Evolutionary conservation across 768 basidiomycete species (phyloP), one percentile per base, ranked within the genome.

Genomic region (Amanita rimosa): DNA sequence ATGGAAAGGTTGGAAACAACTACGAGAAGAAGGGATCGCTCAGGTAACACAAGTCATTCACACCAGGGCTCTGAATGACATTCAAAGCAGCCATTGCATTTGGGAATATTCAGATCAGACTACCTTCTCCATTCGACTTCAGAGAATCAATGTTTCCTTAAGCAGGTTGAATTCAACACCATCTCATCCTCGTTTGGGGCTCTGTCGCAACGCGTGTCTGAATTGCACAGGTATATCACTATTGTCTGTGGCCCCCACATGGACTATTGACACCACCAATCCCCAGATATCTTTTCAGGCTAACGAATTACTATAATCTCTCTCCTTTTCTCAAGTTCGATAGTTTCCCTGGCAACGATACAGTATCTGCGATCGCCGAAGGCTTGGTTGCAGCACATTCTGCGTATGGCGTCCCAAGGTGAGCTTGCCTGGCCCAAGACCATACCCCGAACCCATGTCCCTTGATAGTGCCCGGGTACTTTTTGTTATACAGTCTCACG

Each of bases 121-220:
- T 99, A 97, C 65, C 70, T 98, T 26, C 66, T 97, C 17, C 91
- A 99, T 55, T 63, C 71, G 6, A 70, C 71, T 0, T 52, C 55
- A 3, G 59, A 66, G 24, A 59, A 68, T 31, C 46, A 59, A 3
- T 57, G 70, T 11, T 64, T 67, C 5, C 64, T 99, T 53, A 95
- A 93, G 62, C 95, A 99, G 65, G 95, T 98, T 36, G 95, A 99
- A 62, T 96, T 97, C 67, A 99, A 99, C 61, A 96, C 95, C 7
- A 94, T 97, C 53, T 90, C 93, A 2, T 79, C 83, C 0, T 93
- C 92, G 0, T 95, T 97, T 62, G 95, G 92, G 0, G 59, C 81
- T 1, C 70, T 97, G 11, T 87, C 87, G 0, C 71, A 86, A 53
- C 72, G 70, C 33, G 68, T 73, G 8, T 72, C 84, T 3, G 76